A percentile compares a stretch with the other conserved stretches of the same genome.
Conservation (phyloP, 2,329 filamentous ascomycete species). For the Arachnomyces sp. region DNA sequence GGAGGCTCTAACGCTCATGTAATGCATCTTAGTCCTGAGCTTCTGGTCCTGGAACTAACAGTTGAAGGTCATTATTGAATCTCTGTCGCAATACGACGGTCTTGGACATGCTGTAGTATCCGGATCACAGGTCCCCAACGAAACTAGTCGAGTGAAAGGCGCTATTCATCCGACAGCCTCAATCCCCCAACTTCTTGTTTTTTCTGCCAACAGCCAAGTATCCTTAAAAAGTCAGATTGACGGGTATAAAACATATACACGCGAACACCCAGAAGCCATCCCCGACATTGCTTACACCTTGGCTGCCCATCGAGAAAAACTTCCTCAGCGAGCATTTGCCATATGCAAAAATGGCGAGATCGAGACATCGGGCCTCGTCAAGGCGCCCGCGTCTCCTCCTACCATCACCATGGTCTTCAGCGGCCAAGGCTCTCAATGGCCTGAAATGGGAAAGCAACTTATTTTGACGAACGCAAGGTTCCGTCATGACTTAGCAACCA, state of each 20-base stretch:
- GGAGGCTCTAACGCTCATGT: constrained; percentile 37
- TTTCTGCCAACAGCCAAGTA: constrained; percentile 16
- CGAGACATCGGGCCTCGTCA: background rate
- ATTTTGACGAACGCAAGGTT: too few species aligned
- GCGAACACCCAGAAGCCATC: constrained; percentile 10
- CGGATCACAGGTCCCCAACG: too few species aligned
- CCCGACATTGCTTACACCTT: constrained; percentile 20
- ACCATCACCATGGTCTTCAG: constrained; percentile 10
- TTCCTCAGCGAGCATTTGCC: constrained; percentile 14
- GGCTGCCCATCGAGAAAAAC: constrained; percentile 11
- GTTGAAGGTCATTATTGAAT: too few species aligned
- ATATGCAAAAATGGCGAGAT: constrained; percentile 5
- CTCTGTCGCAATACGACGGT: constrained; percentile 1
- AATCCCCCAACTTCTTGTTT: constrained; percentile 12
- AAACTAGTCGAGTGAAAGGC: constrained; percentile 1
- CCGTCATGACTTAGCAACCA: constrained; percentile 4
- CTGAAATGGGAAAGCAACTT: constrained; percentile 12
- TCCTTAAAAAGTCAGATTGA: constrained; percentile 17
- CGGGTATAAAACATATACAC: constrained; percentile 15
- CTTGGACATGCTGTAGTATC: background rate
- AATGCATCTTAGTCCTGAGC: constrained; percentile 5
- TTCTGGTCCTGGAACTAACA: constrained; percentile 1
- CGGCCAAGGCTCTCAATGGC: constrained; percentile 13
- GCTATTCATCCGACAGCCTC: background rate
- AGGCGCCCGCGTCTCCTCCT: constrained; percentile 4